phyloP scores from a whole-genome alignment of 257 asterid genomes.

The Cruciata laevipes region DNA sequence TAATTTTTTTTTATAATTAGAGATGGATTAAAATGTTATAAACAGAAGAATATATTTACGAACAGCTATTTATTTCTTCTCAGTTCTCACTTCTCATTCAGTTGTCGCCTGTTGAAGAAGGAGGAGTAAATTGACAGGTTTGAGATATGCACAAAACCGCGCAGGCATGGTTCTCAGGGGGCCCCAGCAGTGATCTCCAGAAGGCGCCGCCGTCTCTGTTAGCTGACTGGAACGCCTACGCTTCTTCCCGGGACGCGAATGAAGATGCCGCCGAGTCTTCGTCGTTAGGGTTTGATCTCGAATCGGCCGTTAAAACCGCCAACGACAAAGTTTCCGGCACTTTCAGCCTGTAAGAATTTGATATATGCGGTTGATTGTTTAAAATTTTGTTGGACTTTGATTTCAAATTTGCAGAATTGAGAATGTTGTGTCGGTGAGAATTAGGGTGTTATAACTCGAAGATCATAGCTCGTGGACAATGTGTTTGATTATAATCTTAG shows the following conservation, averaged over 20 bases:
- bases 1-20: too few species aligned
- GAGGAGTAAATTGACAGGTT: not conserved
- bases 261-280: constrained; percentile 35
- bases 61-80: not conserved
- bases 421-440: not conserved
- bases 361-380: not conserved
- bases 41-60: too few species aligned
- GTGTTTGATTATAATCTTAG: constrained; percentile 6
- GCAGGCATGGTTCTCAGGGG: constrained; percentile 81
- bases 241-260: constrained; percentile 36
- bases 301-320: constrained; percentile 76
- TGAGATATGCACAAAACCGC: constrained; percentile 58
- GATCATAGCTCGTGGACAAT: not conserved
- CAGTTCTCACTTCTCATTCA: not conserved
- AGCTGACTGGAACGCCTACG: constrained; percentile 90
- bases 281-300: constrained; percentile 58
- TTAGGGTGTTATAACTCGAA: not conserved
- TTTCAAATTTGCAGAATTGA: not conserved
- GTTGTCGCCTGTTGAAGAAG: not conserved
- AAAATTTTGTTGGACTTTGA: not conserved
- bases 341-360: constrained; percentile 58
- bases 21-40: too few species aligned
- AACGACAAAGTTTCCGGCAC: constrained; percentile 69
- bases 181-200: constrained; percentile 57
- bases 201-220: constrained; percentile 56